Conservation (phyloP, 1,139 yeast species). For the Wickerhamiella infanticola region DNA sequence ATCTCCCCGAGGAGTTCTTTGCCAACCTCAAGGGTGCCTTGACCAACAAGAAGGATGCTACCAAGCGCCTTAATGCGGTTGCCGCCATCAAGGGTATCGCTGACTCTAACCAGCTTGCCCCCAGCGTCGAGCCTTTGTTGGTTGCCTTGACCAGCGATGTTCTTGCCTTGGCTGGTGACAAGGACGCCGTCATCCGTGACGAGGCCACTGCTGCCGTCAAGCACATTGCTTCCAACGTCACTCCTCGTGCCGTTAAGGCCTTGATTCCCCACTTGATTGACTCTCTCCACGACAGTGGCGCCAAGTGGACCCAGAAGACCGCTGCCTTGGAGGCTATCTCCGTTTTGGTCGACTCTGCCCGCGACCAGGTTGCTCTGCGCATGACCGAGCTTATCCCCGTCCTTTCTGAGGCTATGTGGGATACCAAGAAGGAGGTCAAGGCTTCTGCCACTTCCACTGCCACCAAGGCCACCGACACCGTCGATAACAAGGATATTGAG, state of each 20-base stretch:
- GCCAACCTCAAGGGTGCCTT: slow-evolving; percentile 59
- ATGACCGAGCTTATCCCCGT: slow-evolving; percentile 99
- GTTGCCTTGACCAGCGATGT: slow-evolving; percentile 60
- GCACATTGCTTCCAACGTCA: slow-evolving; percentile 64
- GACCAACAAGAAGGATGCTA: slow-evolving; percentile 60
- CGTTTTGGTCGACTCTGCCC: slow-evolving; percentile 84
- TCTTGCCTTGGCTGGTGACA: slow-evolving; percentile 77
- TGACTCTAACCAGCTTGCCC: slow-evolving; percentile 59
- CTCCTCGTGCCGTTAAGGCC: slow-evolving; percentile 89
- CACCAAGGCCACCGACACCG: slow-evolving; percentile 92
- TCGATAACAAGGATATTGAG: slow-evolving; percentile 98
- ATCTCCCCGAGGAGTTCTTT: slow-evolving; percentile 86
- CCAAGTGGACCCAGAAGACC: slow-evolving; percentile 97
- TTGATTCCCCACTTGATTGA: slow-evolving; percentile 66
- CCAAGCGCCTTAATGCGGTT: slow-evolving; percentile 57
- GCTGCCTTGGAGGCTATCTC: slow-evolving; percentile 75
- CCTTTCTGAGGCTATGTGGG: slow-evolving; percentile 99
- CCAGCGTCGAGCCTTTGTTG: slow-evolving; percentile 90
- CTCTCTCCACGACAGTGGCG: slow-evolving; percentile 47
- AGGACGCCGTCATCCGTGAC: slow-evolving; percentile 57
- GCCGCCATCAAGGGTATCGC: slow-evolving; percentile 78
- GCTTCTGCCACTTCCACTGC: slow-evolving; percentile 90
- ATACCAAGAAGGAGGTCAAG: slow-evolving; percentile 96
- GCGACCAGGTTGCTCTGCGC: slow-evolving; percentile 91
- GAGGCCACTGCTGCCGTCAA: slow-evolving; percentile 59